phyloP scores from a whole-genome alignment of 345 rosid genomes.

The Reutealis trisperma region DNA sequence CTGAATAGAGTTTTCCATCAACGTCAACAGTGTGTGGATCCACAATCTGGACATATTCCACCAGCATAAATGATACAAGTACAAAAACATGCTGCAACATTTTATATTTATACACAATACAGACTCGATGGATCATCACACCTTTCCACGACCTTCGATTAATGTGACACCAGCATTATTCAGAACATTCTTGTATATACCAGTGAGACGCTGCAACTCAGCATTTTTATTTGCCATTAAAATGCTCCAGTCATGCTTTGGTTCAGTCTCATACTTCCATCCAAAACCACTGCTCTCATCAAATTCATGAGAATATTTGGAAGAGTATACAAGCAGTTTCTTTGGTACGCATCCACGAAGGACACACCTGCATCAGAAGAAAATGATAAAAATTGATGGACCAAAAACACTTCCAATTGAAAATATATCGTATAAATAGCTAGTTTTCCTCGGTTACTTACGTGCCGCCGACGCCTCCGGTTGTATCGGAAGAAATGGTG shows the following conservation, averaged over 20 bases:
- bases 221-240: constrained; percentile 94
- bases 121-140: constrained; percentile 19
- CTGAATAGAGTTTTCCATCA: constrained; percentile 74
- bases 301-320: constrained; percentile 85
- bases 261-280: constrained; percentile 77
- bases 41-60: constrained; percentile 50
- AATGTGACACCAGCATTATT: constrained; percentile 70
- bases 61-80: background rate
- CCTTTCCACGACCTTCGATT: constrained; percentile 98
- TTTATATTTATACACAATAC: background rate
- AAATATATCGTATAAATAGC: too few species aligned
- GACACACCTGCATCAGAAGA: constrained; percentile 58
- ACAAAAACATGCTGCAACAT: background rate
- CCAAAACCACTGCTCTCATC: constrained; percentile 95
- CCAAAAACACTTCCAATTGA: too few species aligned
- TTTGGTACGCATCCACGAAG: constrained; percentile 99
- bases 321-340: constrained; percentile 84
- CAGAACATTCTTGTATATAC: constrained; percentile 79
- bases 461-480: constrained; percentile 99
- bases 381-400: too few species aligned
- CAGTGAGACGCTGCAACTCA: constrained; percentile 82
- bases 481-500: constrained; percentile 81
- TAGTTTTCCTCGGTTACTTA: constrained; percentile 33
- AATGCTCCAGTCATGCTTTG: constrained; percentile 87
- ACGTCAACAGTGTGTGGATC: constrained; percentile 88